These are phyloP conservation scores for Candida gigantensis DNA, from an alignment of 1,139 yeast species.

Conservation along the genomic window DNA sequence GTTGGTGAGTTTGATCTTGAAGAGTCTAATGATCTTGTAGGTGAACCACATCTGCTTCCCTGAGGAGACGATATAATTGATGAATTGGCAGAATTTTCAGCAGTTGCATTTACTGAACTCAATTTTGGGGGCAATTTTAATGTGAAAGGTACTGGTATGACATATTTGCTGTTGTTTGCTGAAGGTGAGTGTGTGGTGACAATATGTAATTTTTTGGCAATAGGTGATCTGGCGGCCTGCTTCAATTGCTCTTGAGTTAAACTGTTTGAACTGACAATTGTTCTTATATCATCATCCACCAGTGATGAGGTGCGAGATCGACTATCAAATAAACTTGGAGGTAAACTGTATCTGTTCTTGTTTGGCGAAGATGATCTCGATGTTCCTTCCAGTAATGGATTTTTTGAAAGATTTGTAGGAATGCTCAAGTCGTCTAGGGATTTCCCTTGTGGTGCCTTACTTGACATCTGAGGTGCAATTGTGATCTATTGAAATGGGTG, in stretches of 20 bases:
- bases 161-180: constrained; percentile 27
- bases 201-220: constrained; percentile 40
- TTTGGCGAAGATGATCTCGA: constrained; percentile 35
- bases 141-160: constrained; percentile 48
- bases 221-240: constrained; percentile 37
- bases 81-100: constrained; percentile 6
- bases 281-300: constrained; percentile 22
- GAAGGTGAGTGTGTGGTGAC: constrained; percentile 17
- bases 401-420: constrained; percentile 3
- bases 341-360: constrained; percentile 28
- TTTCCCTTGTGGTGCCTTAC: constrained; percentile 4
- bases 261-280: constrained; percentile 17
- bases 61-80: constrained; percentile 18
- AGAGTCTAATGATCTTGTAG: constrained; percentile 13
- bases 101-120: constrained; percentile 25
- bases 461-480: not conserved
- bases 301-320: too few relatives aligned
- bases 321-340: too few relatives aligned
- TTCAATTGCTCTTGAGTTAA: constrained; percentile 29
- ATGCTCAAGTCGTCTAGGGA: constrained; percentile 26
- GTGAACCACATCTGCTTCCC: constrained; percentile 10
- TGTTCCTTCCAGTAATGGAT: constrained; percentile 18
- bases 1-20: constrained; percentile 6
- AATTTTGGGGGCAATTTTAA: constrained; percentile 46
- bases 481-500: not conserved